These are phyloP conservation scores for Blastobotrys parvus DNA, from an alignment of 805 yeast species.

Conservation along the genomic window DNA sequence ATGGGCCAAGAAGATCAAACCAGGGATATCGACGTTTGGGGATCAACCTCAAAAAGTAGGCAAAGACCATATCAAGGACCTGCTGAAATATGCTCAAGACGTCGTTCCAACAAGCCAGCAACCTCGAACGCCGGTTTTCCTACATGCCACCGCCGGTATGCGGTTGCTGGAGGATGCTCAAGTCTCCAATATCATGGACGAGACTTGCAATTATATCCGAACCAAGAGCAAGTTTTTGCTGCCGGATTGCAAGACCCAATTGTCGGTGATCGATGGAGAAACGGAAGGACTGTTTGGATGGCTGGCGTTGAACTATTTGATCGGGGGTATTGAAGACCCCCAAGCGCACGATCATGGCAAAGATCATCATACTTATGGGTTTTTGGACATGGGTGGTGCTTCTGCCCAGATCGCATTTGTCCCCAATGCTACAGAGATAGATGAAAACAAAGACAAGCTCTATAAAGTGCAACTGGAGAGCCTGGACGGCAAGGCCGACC, in stretches of 20 bases:
- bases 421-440: constrained; percentile 56
- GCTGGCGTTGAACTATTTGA: constrained; percentile 81
- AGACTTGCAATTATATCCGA: constrained; percentile 52
- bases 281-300: constrained; percentile 95
- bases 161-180: constrained; percentile 54
- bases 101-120: constrained; percentile 59
- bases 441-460: constrained; percentile 64
- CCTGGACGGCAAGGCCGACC: constrained; percentile 57
- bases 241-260: constrained; percentile 55
- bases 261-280: constrained; percentile 86
- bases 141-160: constrained; percentile 97
- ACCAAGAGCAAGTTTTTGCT: constrained; percentile 48
- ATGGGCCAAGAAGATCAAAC: constrained; percentile 65
- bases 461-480: constrained; percentile 57
- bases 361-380: constrained; percentile 56
- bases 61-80: constrained; percentile 48
- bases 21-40: constrained; percentile 75
- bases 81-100: constrained; percentile 59
- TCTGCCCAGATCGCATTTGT: constrained; percentile 93
- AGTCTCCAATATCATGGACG: constrained; percentile 44
- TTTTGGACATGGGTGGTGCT: constrained; percentile 99
- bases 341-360: constrained; percentile 17
- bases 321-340: constrained; percentile 44
- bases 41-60: constrained; percentile 44
- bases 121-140: constrained; percentile 69